Conservation (phyloP, 108 stramenopile species). For the Seminavis robusta region DNA sequence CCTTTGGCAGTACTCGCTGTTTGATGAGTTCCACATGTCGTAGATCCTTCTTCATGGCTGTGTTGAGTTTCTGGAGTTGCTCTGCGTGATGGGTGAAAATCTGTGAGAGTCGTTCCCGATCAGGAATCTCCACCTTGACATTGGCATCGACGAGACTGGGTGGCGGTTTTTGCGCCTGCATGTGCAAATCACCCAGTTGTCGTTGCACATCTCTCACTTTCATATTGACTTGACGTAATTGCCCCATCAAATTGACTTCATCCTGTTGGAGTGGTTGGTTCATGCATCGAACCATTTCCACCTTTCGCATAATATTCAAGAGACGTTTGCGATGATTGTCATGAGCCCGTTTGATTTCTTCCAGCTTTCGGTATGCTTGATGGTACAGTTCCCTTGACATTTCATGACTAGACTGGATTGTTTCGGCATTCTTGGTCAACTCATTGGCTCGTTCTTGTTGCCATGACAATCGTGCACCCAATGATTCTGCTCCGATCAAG, state of each 20-base stretch:
- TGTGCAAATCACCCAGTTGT: not conserved
- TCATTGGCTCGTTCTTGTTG: slow-evolving; percentile 59
- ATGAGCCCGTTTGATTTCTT: slow-evolving; percentile 23
- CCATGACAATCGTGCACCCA: slow-evolving; percentile 51
- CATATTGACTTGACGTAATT: slow-evolving; percentile 30
- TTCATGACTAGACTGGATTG: slow-evolving; percentile 22
- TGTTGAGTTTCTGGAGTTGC: slow-evolving; percentile 17
- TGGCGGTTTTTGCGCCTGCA: not conserved
- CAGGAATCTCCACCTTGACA: not conserved
- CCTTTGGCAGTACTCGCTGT: slow-evolving; percentile 23
- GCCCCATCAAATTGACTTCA: slow-evolving; percentile 46
- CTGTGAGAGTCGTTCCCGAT: slow-evolving; percentile 3
- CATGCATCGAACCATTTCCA: slow-evolving; percentile 73
- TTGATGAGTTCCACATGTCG: slow-evolving; percentile 75
- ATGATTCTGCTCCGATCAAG: slow-evolving; percentile 56
- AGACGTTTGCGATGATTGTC: slow-evolving; percentile 39
- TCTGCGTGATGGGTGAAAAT: slow-evolving; percentile 26
- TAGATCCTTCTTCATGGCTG: slow-evolving; percentile 20
- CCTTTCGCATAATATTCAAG: slow-evolving; percentile 64
- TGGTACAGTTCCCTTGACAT: slow-evolving; percentile 11
- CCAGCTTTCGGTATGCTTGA: slow-evolving; percentile 23
- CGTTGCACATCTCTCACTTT: slow-evolving; percentile 1
- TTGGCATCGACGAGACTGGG: not conserved
- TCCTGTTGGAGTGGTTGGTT: slow-evolving; percentile 61
- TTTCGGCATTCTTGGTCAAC: slow-evolving; percentile 22